These are phyloP conservation scores for Pedinophyceae sp. DNA, from an alignment of 139 green algal genomes.

Conservation along the genomic window DNA sequence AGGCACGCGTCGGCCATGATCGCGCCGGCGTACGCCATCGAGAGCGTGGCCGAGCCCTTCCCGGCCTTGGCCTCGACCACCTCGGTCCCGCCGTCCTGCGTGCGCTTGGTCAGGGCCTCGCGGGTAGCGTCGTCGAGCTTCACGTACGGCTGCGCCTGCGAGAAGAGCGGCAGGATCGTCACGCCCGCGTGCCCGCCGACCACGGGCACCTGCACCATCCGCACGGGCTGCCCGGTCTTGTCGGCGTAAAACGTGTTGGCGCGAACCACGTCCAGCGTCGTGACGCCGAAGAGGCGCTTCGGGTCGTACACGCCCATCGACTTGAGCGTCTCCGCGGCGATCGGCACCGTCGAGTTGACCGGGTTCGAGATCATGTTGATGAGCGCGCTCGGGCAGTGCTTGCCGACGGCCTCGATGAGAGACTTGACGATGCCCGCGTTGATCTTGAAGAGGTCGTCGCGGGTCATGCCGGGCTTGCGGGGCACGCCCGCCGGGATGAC, in stretches of 20 bases:
- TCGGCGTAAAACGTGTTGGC: slow-evolving; percentile 73
- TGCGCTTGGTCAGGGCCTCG: slow-evolving; percentile 48
- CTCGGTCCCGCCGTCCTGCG: slow-evolving; percentile 96
- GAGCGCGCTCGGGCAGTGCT: slow-evolving; percentile 54
- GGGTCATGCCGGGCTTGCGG: slow-evolving; percentile 94
- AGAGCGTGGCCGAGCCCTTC: slow-evolving; percentile 81
- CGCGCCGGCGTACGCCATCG: slow-evolving; percentile 83
- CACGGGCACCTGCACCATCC: slow-evolving; percentile 74
- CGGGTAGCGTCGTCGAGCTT: slow-evolving; percentile 21
- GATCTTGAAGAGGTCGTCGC: slow-evolving; percentile 97
- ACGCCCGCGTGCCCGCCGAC: slow-evolving; percentile 83
- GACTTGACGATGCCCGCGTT: slow-evolving; percentile 76
- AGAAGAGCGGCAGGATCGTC: slow-evolving; percentile 91
- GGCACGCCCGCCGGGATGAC: slow-evolving; percentile 92
- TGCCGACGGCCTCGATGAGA: slow-evolving; percentile 41
- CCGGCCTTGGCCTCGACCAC: slow-evolving; percentile 85
- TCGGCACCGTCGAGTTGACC: slow-evolving; percentile 98
- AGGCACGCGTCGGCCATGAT: slow-evolving; percentile 28
- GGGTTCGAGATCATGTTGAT: slow-evolving; percentile 96
- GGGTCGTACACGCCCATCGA: slow-evolving; percentile 61
- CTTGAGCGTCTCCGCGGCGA: slow-evolving; percentile 82
- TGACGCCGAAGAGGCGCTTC: slow-evolving; percentile 80
- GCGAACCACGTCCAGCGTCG: slow-evolving; percentile 81
- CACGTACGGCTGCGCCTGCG: slow-evolving; percentile 42
- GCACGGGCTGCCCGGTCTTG: slow-evolving; percentile 38